Evolutionary conservation across 2,329 filamentous ascomycete species (phyloP).

Genomic region (Diaporthe capsici): DNA sequence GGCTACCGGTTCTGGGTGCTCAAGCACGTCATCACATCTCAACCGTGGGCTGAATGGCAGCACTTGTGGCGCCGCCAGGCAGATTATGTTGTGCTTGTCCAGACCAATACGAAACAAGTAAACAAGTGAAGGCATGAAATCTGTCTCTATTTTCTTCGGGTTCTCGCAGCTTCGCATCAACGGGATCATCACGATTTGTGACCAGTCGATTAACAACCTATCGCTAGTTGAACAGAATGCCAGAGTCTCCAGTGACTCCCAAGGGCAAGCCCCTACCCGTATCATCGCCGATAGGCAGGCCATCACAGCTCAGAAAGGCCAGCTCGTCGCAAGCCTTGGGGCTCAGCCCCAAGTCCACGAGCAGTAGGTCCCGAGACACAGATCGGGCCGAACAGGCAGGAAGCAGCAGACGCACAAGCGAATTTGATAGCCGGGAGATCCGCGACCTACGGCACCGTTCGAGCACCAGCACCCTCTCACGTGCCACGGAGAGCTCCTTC

Average conservation of each 20-base stretch:
- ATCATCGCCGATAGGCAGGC: neutral
- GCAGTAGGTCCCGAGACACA: slow-evolving; percentile 2
- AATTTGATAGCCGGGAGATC: neutral
- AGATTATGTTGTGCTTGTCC: neutral
- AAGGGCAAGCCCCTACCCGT: slow-evolving; percentile 11
- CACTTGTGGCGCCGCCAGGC: neutral
- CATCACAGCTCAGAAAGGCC: neutral
- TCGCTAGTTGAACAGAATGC: neutral
- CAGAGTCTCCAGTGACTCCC: neutral
- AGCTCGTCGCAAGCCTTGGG: neutral
- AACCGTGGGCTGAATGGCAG: neutral
- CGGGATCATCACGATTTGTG: neutral
- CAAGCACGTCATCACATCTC: neutral
- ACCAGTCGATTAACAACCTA: neutral
- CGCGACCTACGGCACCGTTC: neutral
- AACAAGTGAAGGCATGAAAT: neutral
- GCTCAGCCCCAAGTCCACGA: neutral
- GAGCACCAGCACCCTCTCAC: slow-evolving; percentile 23
- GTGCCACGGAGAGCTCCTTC: neutral
- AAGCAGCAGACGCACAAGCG: neutral
- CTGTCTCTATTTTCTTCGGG: neutral
- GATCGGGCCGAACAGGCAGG: neutral
- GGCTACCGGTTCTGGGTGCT: neutral
- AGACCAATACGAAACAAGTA: neutral
- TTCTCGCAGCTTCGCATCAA: neutral